Evolutionary conservation across 257 asterid genomes (phyloP), one percentile per base, ranked within the genome.

Genomic region (Ehretia macrophylla): DNA sequence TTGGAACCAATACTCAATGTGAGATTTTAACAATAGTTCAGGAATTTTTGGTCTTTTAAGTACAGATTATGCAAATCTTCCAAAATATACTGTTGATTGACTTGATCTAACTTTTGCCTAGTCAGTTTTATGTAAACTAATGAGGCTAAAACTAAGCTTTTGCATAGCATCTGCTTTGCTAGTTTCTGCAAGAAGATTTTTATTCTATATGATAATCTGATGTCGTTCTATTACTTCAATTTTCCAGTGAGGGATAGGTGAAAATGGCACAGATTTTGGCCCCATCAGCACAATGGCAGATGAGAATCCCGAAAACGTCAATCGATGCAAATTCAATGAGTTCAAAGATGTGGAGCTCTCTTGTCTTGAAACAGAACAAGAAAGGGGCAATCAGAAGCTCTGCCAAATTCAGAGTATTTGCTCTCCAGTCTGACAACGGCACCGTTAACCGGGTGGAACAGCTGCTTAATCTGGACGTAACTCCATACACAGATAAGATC

Each of bases 251-350:
- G 68, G 66, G 55, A 51, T 17, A 59, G 73, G 60, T 60, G 71
- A 70, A 68, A 71, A 92, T 92, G 99, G 96, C 99, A 17, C 95
- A 92, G 71, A 86, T 92, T 63, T 68, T 92, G 88, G 95, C 96
- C 62, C 97, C 99, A 48, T 79, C 96, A 5, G 84, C 89, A 51
- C 97, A 88, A 84, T 92, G 99, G 99, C 95, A 77, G 81, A 88
- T 84, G 95, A 83, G 89, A 74, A 59, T 75, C 46, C 57, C 92
- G 4, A 91, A 84, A 72, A 74, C 46, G 78, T 74, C 92, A 38
- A 40, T 68, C 48, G 81, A 84, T 70, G 77, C 83, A 5, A 74
- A 80, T 71, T 82, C 90, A 19, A 51, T 82, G 83, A 73, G 72
- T 60, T 52, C 86, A 45, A 92, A 85, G 78, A 76, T 74, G 85